Evolutionary conservation across 2,329 filamentous ascomycete species (phyloP).

Genomic region (Pseudocercospora cruenta): DNA sequence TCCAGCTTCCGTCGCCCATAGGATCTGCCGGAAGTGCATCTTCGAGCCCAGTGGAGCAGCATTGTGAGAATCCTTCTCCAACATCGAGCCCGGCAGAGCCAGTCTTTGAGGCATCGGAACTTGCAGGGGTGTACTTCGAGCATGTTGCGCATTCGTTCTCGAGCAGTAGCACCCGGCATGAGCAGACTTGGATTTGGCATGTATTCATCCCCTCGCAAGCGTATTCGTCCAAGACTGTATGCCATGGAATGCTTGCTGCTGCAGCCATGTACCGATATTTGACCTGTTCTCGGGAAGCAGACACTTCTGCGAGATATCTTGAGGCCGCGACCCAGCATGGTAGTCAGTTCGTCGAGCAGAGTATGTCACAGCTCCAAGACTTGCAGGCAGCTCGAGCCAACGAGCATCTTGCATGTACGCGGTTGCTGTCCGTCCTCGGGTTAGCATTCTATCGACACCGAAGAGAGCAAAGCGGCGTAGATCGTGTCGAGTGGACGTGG

Average conservation of each 20-base stretch:
- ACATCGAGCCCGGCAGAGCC: not conserved
- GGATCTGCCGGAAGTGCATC: not conserved
- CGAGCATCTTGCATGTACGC: not conserved
- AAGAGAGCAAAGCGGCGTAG: not conserved
- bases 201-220: constrained; percentile 1
- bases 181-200: constrained; percentile 2
- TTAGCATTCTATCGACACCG: not conserved
- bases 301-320: not conserved
- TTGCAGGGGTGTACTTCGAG: constrained; percentile 3
- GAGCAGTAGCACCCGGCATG: not conserved
- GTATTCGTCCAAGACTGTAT: not conserved
- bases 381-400: not conserved
- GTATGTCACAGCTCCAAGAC: constrained; percentile 2
- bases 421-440: not conserved
- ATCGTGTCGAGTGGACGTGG: constrained; percentile 4
- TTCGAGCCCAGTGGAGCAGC: not conserved
- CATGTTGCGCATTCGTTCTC: constrained; percentile 5
- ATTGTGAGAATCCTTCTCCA: not conserved
- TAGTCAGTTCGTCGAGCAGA: not conserved
- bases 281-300: not conserved
- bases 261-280: not conserved
- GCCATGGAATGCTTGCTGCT: constrained; percentile 2
- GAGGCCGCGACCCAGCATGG: constrained; percentile 1
- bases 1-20: not conserved
- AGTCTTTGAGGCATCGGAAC: not conserved